Evolutionary conservation across 2,329 filamentous ascomycete genomes (phyloP), one percentile per base, ranked within the genome.

Genomic region (Akanthomyces uredinophilus): DNA sequence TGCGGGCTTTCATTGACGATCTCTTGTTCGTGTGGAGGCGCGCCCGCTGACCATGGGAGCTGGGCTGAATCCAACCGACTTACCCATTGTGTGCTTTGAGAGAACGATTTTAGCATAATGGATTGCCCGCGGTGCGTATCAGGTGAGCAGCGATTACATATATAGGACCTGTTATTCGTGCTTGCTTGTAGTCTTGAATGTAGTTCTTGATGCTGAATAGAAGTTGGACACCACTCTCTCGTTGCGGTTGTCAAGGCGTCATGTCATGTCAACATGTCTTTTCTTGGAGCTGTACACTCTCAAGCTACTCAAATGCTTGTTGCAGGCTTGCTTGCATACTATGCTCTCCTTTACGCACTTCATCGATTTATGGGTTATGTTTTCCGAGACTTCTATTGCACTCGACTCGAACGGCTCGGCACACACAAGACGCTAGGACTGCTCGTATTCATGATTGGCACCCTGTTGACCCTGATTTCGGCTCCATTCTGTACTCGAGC

Each of bases 361-460:
- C 39, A 60, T 46, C 4, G 5, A 14, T 14, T 47, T 10, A 39
- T 60, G 49, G 7, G 18, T 2, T 5, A 20, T 10, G 37, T 2
- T 4, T n/a, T 14, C 11, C 18, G 27, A 18, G 58, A 35, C n/a
- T 37, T 53, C 18, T 53, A 60, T 3, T 14, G 3, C 20, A 1
- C 47, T 16, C 8, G 53, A 8, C 44, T 43, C 8, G 24, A 51
- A n/a, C 52, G 37, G 37, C 2, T 18, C 16, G 52, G 52, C 35
- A 27, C 46, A 6, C 35, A 35, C 20, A 63, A 52, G 52, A 27
- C 52, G 7, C 16, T 49, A n/a, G 49, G 60, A 4, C 64, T 64
- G 20, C 61, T 60, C 22, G 65, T 66, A 13, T 66, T 66, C 44
- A 50, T 62, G 2, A 32, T 66, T 3, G 65, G 65, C 18, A 32